Base-by-base conservation (phyloP, 495 filamentous ascomycete species). In the Sporormia fimetaria region DNA sequence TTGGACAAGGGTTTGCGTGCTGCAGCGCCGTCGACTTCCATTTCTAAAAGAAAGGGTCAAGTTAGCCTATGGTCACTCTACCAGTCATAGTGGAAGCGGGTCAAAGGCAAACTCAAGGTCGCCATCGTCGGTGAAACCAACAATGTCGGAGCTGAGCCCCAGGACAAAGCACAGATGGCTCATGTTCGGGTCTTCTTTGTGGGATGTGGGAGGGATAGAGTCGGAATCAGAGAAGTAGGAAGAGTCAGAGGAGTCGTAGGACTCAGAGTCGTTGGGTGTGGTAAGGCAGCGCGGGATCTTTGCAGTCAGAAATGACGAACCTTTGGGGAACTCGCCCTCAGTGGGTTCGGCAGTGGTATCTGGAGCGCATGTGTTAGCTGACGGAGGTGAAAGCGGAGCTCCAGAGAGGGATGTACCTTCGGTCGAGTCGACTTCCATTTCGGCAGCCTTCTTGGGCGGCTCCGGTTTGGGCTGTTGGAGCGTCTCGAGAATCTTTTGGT, bases 401-500 rank as follows among this genome's bases (percentile, higher is more conserved):
- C 3, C 6, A 5, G 12, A 22, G 33, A 21, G 17, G 10, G 12
- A 7, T 6, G 4, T 40, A 57, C 56, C 55, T 11, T 54, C 24
- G 3, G 35, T 42, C 24, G 45, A 24, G 25, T 57, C 62, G 9
- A 60, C 33, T n/a, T 64, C 62, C 60, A 65, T 65, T 3, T 54
- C 44, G 12, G 18, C 15, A 10, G 23, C 29, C 31, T 48, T 51
- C 20, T 16, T 26, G 18, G 45, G 45, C 31, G 37, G 55, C 16
- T 44, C 42, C 11, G 55, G 65, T 49, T 75, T 80, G 17, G 83
- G 76, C 55, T 83, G 73, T 11, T 74, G 63, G 8, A 76, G 79
- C 41, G 90, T 58, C 51, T 86, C 81, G 49, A 83, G 65, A 15
- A 93, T 65, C 57, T 84, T 92, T 35, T 80, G 79, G 1, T 82